Percentiles rank a stretch among this genome's conserved stretches.
These are phyloP conservation scores for Daphne laureola DNA, from an alignment of 441 rosid species.

Conservation along the genomic window DNA sequence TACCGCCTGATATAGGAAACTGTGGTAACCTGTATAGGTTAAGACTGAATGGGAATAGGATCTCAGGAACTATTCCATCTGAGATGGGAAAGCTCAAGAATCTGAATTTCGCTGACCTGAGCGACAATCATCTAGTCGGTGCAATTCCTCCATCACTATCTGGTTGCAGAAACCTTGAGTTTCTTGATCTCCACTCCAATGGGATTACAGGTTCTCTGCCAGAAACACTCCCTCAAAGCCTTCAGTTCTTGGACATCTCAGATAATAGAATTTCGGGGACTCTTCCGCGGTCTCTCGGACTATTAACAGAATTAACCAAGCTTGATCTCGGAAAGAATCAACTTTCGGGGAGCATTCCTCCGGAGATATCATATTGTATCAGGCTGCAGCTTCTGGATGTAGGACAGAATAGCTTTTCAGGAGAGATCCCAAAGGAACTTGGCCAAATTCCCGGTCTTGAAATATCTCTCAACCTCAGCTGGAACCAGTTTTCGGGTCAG, in stretches of 20 bases:
- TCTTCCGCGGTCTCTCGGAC: slow-evolving; percentile 45
- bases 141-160: slow-evolving; percentile 41
- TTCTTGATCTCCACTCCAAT: slow-evolving; percentile 79
- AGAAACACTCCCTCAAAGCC: slow-evolving; percentile 56
- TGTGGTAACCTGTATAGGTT: slow-evolving; percentile 47
- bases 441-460: slow-evolving; percentile 68
- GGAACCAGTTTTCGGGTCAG: slow-evolving; percentile 51
- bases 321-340: slow-evolving; percentile 62
- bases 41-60: slow-evolving; percentile 40
- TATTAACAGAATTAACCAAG: slow-evolving; percentile 62
- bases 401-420: slow-evolving; percentile 62
- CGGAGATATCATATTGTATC: slow-evolving; percentile 60
- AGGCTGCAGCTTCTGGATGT: slow-evolving; percentile 71
- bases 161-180: slow-evolving; percentile 64
- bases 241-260: slow-evolving; percentile 63
- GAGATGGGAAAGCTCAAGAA: slow-evolving; percentile 45
- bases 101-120: slow-evolving; percentile 49
- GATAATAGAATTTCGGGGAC: slow-evolving; percentile 58
- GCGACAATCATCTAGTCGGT: slow-evolving; percentile 40
- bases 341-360: slow-evolving; percentile 63
- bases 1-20: slow-evolving; percentile 57
- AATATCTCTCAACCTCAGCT: slow-evolving; percentile 86
- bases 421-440: slow-evolving; percentile 63
- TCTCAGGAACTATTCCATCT: slow-evolving; percentile 42
- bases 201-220: slow-evolving; percentile 66